phyloP scores from a whole-genome alignment of 225 moss, liverwort and hornwort genomes.

The Antitrichia curtipendula region DNA sequence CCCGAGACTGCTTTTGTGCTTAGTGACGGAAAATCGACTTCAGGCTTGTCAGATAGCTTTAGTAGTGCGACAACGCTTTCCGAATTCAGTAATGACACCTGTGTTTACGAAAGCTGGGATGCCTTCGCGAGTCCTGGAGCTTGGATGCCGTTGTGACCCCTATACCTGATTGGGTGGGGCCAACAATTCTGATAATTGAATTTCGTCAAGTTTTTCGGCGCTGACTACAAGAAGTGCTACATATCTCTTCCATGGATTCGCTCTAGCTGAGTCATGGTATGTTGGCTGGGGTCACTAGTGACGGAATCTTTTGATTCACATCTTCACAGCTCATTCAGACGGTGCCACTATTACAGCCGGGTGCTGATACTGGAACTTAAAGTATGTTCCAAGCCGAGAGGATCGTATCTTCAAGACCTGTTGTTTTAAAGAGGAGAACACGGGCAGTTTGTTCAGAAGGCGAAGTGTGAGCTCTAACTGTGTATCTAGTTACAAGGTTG shows the following conservation, averaged over 20 bases:
- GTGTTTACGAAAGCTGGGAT: constrained; percentile 9
- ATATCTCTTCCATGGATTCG: neutral
- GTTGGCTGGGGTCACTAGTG: neutral
- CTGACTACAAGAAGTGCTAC: neutral
- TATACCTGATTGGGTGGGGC: neutral
- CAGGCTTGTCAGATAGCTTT: neutral
- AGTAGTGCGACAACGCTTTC: neutral
- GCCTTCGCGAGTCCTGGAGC: neutral
- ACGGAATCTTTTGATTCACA: neutral
- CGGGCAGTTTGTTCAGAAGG: neutral
- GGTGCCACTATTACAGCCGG: no score
- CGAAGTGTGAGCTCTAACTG: neutral
- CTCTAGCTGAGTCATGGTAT: neutral
- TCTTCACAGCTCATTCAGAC: neutral
- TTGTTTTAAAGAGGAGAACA: neutral
- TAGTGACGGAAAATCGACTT: neutral
- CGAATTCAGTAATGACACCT: neutral
- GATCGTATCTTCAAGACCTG: neutral
- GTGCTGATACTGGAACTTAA: neutral
- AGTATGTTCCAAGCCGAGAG: neutral
- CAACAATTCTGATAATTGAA: neutral
- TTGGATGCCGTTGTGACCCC: neutral
- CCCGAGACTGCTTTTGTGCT: neutral
- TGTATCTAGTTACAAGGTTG: neutral
- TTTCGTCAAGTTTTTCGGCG: neutral